Evolutionary conservation across 31 red algal genomes (phyloP).

Genomic region (Asparagopsis taxiformis): DNA sequence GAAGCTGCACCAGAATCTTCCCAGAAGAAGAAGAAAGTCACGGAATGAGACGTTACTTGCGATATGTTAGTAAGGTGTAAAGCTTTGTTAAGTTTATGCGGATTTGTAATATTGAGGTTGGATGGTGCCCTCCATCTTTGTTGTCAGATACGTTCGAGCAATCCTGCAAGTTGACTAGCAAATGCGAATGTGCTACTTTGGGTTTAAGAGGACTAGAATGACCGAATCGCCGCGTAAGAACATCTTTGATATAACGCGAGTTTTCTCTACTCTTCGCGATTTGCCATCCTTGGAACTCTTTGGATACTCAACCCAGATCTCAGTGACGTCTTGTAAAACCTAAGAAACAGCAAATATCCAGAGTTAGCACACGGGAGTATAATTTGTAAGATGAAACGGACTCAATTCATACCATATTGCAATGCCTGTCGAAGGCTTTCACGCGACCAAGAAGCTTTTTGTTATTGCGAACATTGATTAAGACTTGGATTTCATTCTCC

Average conservation of each 20-base stretch:
- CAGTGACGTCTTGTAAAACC: constrained; percentile 87
- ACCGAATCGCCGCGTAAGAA: constrained; percentile 98
- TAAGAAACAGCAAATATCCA: too few relatives aligned
- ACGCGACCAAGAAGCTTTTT: constrained; percentile 91
- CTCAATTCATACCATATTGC: constrained; percentile 97
- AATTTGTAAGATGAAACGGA: neutral
- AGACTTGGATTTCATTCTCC: constrained; percentile 69
- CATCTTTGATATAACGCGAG: constrained; percentile 92
- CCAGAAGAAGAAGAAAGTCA: constrained; percentile 74
- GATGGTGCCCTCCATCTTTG: too few relatives aligned
- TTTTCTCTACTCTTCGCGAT: constrained; percentile 52
- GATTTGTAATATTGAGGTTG: neutral
- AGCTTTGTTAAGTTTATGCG: neutral
- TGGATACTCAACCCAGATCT: constrained; percentile 87
- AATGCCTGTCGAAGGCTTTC: constrained; percentile 98
- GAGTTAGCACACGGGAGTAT: too few relatives aligned
- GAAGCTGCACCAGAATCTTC: constrained; percentile 11
- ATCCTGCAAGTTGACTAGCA: too few relatives aligned
- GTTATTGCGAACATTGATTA: constrained; percentile 95
- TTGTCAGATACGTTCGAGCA: too few relatives aligned
- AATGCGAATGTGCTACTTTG: constrained; percentile 55
- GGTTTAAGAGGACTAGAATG: constrained; percentile 85
- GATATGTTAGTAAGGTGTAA: neutral
- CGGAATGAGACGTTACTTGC: constrained; percentile 2
- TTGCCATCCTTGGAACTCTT: constrained; percentile 61